These are phyloP conservation scores for Cenchrus fungigraminus DNA, from an alignment of 176 grass and related monocot genomes.

Conservation along the genomic window DNA sequence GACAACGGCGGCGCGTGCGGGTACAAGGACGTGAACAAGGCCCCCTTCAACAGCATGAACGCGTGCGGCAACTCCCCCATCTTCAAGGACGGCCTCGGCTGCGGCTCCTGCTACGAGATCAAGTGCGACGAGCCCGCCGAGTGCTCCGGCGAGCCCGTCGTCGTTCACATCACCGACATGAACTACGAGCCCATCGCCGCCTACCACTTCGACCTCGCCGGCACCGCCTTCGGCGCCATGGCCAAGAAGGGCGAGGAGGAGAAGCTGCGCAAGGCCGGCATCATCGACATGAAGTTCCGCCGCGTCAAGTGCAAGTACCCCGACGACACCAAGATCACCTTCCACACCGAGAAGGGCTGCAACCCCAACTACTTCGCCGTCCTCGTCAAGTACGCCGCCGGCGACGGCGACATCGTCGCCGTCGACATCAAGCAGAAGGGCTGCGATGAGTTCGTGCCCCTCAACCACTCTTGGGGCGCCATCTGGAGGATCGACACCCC, in stretches of 20 bases:
- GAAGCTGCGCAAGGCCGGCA: constrained; percentile 58
- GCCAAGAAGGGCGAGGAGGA: background rate
- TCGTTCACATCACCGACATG: too few relatives aligned
- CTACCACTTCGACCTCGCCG: too few relatives aligned
- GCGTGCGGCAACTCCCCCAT: too few relatives aligned
- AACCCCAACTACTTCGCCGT: constrained; percentile 48
- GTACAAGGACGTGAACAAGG: too few relatives aligned
- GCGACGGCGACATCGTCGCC: constrained; percentile 41
- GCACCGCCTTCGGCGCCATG: too few relatives aligned
- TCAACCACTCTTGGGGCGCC: constrained; percentile 48
- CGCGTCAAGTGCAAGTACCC: constrained; percentile 55
- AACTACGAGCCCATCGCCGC: too few relatives aligned
- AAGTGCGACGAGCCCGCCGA: constrained; percentile 45
- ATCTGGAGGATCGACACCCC: constrained; percentile 4
- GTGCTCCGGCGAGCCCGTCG: constrained; percentile 44
- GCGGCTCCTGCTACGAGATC: constrained; percentile 60
- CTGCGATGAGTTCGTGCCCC: constrained; percentile 7
- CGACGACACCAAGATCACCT: constrained; percentile 45
- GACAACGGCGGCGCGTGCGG: too few relatives aligned
- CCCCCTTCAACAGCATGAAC: too few relatives aligned
- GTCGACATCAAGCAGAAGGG: constrained; percentile 43
- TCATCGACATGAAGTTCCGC: constrained; percentile 44
- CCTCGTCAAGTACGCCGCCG: constrained; percentile 51
- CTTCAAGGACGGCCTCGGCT: constrained; percentile 30
- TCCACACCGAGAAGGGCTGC: constrained; percentile 60